These are phyloP conservation scores for Bryoerythrophyllum caledonicum DNA, from an alignment of 225 moss, liverwort and hornwort species.

Conservation along the genomic window DNA sequence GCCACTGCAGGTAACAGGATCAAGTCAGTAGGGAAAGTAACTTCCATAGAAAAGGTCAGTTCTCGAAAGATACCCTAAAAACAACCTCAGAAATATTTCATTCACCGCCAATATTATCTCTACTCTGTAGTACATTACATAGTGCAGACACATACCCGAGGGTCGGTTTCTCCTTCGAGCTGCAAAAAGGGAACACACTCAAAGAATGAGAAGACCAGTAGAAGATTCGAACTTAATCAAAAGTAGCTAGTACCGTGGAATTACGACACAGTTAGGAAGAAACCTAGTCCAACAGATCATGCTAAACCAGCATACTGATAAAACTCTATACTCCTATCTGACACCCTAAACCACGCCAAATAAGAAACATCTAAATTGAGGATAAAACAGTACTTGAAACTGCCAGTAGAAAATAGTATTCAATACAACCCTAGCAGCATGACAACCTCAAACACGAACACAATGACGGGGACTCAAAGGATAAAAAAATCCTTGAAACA, in stretches of 20 bases:
- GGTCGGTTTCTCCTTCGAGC: slow-evolving; percentile 99
- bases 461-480: not conserved
- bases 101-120: not conserved
- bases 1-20: slow-evolving; percentile 59
- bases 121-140: not conserved
- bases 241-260: not conserved
- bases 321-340: not conserved
- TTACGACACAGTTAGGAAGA: not conserved
- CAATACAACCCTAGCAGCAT: not conserved
- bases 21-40: no score
- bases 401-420: not conserved
- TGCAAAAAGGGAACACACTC: slow-evolving; percentile 30
- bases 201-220: not conserved
- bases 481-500: not conserved
- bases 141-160: slow-evolving; percentile 58
- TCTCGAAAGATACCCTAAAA: no score
- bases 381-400: not conserved
- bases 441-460: not conserved
- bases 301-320: not conserved
- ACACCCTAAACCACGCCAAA: not conserved
- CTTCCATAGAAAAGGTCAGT: not conserved
- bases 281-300: not conserved
- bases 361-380: not conserved
- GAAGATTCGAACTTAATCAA: not conserved
- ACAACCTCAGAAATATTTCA: no score